Evolutionary conservation across 257 asterid species (phyloP).

Genomic region (Cruciata laevipes): DNA sequence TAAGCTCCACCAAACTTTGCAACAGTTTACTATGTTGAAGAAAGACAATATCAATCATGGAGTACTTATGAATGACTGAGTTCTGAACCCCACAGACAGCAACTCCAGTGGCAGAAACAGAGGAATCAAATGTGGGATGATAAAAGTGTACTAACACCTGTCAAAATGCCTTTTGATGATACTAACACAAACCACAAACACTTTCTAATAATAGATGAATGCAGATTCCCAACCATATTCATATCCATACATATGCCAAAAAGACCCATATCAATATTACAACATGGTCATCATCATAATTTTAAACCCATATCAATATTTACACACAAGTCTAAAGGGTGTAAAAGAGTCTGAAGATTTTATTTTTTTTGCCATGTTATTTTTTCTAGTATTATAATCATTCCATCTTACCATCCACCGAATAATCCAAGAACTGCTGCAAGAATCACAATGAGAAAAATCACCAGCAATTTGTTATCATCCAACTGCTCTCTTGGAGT

Average conservation of each 20-base stretch:
- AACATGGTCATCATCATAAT: background rate
- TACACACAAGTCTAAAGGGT: background rate
- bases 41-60: background rate
- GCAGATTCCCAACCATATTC: background rate
- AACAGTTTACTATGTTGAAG: background rate
- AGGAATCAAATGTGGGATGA: background rate
- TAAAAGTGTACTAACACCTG: background rate
- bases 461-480: slow-evolving; percentile 45
- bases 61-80: background rate
- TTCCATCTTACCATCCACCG: background rate
- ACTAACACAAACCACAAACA: background rate
- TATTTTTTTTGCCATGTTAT: background rate
- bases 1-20: background rate
- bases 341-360: background rate
- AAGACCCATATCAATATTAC: background rate
- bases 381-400: background rate
- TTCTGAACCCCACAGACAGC: background rate
- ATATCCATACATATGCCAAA: background rate
- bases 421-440: slow-evolving; percentile 21
- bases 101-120: background rate
- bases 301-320: slow-evolving; percentile 1
- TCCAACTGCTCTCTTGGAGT: slow-evolving; percentile 30
- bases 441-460: slow-evolving; percentile 29
- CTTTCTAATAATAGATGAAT: background rate
- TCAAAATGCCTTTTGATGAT: background rate